Evolutionary conservation across 495 filamentous ascomycete species (phyloP), one percentile per base, ranked within the genome.

Genomic region (Filosporella fistucella): DNA sequence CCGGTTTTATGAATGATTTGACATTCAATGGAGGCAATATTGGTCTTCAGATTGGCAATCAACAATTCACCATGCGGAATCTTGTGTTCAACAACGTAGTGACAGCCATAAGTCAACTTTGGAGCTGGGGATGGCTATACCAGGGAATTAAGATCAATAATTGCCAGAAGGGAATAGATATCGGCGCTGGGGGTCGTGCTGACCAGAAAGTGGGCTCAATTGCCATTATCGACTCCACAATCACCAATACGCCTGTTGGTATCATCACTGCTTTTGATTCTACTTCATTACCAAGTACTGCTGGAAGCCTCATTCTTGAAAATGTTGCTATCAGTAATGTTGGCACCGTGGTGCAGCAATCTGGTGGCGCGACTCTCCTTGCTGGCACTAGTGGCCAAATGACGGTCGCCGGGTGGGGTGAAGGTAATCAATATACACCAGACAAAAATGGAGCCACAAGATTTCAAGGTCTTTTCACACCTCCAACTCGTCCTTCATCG

Each of bases 51-150:
- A 57, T 88, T 51, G 86, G 85, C 13, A 90, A 88, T 55, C 88
- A 91, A 65, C 87, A 91, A 59, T 91, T 83, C 49, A 89, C 86
- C 0, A 88, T 85, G 75, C 75, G 83, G 21, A 87, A 89, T 61
- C 29, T 93, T 17, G 71, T 63, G 13, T 85, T 91, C 42, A 64
- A 64, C 54, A 72, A 79, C 51, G 77, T 75, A 35, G 49, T 66
- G 5, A 76, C 72, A 18, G 78, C 74, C 24, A 71, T 86, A 45
- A 76, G 57, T 41, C 70, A 74, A 40, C 55, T 71, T 20, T 79
- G 73, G 71, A 63, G 73, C 59, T 78, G 75, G 75, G 71, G 72
- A 23, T 79, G 62, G 62, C 47, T 56, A 7, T 59, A 52, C 25
- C 37, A 55, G 67, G 75, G 79, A 35, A 71, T 82, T 16, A 68